Conservation (phyloP, 371 early-diverging fungal genomes). For the Mortierella sp. region DNA sequence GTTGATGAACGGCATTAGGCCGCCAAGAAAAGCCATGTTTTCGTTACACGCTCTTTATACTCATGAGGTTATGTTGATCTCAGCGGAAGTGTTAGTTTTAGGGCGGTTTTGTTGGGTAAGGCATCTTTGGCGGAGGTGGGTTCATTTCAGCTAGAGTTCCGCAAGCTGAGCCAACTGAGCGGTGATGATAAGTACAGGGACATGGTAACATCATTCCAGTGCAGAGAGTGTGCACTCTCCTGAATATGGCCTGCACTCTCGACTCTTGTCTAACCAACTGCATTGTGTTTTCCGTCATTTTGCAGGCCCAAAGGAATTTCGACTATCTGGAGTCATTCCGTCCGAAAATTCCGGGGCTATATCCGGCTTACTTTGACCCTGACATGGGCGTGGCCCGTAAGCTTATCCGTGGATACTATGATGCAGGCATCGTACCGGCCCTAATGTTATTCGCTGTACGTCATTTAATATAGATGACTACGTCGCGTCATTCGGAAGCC, state of each 20-base stretch:
- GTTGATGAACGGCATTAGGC: background rate
- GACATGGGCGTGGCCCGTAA: constrained; percentile 13
- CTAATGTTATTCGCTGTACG: too few species aligned
- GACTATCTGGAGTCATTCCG: constrained; percentile 56
- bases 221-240: too few species aligned
- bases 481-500: constrained; percentile 60
- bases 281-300: background rate
- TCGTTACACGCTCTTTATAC: too few species aligned
- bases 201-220: too few species aligned
- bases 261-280: constrained; percentile 43
- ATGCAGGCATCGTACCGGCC: background rate
- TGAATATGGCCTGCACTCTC: too few species aligned
- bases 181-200: constrained; percentile 54
- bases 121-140: constrained; percentile 80
- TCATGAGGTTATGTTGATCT: background rate
- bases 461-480: constrained; percentile 32
- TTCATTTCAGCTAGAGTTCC: constrained; percentile 87
- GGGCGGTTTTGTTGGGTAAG: constrained; percentile 8
- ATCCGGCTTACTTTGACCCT: constrained; percentile 58
- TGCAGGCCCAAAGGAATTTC: constrained; percentile 63
- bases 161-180: constrained; percentile 77
- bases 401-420: background rate
- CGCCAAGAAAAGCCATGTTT: too few species aligned
- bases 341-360: constrained; percentile 61
- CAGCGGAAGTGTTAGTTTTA: constrained; percentile 11